Conservation (phyloP, 768 basidiomycete genomes). For the Tephrocybe sp. region DNA sequence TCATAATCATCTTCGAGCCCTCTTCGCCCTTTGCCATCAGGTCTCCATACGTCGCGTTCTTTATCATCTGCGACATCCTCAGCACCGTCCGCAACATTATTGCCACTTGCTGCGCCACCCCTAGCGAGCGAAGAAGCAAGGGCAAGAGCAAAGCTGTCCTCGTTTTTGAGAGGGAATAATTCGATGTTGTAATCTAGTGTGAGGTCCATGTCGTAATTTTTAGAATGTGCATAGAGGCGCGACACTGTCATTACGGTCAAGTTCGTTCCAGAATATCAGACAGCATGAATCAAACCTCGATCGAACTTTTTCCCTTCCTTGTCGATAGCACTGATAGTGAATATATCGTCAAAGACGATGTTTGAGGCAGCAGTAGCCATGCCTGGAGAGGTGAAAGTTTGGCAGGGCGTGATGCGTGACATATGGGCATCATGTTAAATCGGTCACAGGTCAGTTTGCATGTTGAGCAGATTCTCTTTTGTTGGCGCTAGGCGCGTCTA, state of each 20-base stretch:
- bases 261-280: not conserved
- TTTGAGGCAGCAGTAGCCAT: conserved; percentile 64
- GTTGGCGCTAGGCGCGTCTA: conserved; percentile 16
- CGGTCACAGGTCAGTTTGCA: not conserved
- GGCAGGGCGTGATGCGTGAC: conserved; percentile 8
- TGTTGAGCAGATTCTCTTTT: conserved; percentile 1
- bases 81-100: conserved; percentile 43
- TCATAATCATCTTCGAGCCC: conserved; percentile 95
- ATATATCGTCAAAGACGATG: conserved; percentile 92
- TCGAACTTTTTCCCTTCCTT: conserved; percentile 98
- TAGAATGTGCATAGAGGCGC: conserved; percentile 83
- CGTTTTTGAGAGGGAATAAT: conserved; percentile 69
- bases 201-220: conserved; percentile 90
- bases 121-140: conserved; percentile 78
- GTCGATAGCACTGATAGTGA: conserved; percentile 81
- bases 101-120: conserved; percentile 41
- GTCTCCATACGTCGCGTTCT: conserved; percentile 79
- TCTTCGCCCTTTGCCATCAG: conserved; percentile 75
- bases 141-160: conserved; percentile 79
- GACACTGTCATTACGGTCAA: conserved; percentile 59
- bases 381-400: conserved; percentile 13
- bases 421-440: conserved; percentile 7
- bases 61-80: conserved; percentile 62
- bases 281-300: conserved; percentile 60
- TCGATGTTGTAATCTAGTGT: conserved; percentile 95